Conservation (phyloP, 345 rosid species). For the Geranium brycei region DNA sequence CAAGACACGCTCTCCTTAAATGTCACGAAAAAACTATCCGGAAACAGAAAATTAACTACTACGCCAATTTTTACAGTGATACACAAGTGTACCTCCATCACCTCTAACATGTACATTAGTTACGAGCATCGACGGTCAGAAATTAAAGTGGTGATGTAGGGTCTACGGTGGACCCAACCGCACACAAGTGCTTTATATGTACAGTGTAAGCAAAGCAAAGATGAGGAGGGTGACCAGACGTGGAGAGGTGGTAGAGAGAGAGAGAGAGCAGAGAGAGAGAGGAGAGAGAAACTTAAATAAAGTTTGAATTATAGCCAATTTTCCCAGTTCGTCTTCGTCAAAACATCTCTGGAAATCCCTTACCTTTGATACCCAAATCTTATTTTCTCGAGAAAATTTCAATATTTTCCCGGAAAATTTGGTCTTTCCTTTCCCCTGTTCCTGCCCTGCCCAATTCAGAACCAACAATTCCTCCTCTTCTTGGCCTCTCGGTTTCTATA, state of each 20-base stretch:
- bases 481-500: background rate
- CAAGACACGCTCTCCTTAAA: too few relatives aligned
- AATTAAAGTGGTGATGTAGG: too few relatives aligned
- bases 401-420: background rate
- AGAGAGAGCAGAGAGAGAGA: conserved; percentile 7
- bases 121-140: too few relatives aligned
- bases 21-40: too few relatives aligned
- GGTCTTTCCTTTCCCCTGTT: background rate
- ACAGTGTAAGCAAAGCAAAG: background rate
- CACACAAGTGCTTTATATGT: background rate
- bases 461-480: conserved; percentile 1
- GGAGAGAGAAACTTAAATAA: background rate
- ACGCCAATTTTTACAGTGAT: too few relatives aligned
- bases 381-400: conserved; percentile 10
- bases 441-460: background rate
- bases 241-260: too few relatives aligned
- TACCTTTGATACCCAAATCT: conserved; percentile 35
- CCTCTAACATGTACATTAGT: background rate
- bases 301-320: conserved; percentile 2
- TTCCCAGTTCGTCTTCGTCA: conserved; percentile 16
- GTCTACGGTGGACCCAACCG: background rate
- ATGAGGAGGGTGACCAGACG: too few relatives aligned
- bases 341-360: conserved; percentile 10
- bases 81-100: background rate
- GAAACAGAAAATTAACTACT: too few relatives aligned